phyloP scores from a whole-genome alignment of 2,329 filamentous ascomycete genomes.

The Exophiala sideris region DNA sequence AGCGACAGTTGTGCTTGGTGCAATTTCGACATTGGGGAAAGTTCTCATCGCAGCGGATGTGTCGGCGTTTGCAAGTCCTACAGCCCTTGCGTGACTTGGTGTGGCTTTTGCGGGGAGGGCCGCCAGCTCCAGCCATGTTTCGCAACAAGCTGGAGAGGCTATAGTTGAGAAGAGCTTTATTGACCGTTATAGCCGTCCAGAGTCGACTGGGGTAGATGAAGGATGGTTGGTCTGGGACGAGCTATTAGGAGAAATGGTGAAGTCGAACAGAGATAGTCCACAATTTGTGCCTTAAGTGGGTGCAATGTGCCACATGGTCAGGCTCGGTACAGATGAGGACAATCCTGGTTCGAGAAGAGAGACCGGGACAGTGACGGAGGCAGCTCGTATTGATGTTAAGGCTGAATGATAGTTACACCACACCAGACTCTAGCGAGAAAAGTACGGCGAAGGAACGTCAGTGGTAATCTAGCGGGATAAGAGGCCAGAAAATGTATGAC shows the following conservation, averaged over 20 bases:
- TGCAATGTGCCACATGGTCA: not conserved
- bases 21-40: conserved; percentile 99
- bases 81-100: conserved; percentile 99
- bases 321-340: not conserved
- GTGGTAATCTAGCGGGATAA: not conserved
- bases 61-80: conserved; percentile 94
- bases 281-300: too few species aligned
- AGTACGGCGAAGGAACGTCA: not conserved
- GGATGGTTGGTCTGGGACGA: not conserved
- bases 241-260: not conserved
- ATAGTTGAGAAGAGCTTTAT: not conserved
- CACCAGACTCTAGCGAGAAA: conserved; percentile 7
- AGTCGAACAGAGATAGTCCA: not conserved
- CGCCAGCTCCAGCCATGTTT: conserved; percentile 84
- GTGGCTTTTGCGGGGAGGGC: conserved; percentile 86
- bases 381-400: conserved; percentile 21
- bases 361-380: conserved; percentile 1
- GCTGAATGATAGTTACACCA: conserved; percentile 16
- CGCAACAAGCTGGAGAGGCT: conserved; percentile 7
- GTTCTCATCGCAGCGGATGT: conserved; percentile 96
- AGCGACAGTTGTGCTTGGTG: conserved; percentile 97
- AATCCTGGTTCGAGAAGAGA: conserved; percentile 5
- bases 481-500: conserved; percentile 8
- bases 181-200: not conserved
- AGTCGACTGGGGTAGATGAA: not conserved